phyloP scores from a whole-genome alignment of 805 yeast species.

The Starmerella riodocensis region DNA sequence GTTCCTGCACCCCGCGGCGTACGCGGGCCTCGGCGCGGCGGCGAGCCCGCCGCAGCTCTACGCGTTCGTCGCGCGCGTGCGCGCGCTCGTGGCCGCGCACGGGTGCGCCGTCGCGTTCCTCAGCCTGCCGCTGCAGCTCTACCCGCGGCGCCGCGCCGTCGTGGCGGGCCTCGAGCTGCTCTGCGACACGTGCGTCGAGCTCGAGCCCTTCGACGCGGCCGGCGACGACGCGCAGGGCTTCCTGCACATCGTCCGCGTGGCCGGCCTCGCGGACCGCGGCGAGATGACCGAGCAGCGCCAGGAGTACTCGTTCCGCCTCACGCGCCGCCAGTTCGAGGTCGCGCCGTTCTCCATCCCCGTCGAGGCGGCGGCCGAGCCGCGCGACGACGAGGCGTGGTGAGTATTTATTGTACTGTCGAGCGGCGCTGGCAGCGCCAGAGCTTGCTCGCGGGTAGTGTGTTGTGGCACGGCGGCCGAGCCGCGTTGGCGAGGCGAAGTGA shows the following conservation, averaged over 20 bases:
- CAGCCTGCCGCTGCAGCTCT: slow-evolving; percentile 53
- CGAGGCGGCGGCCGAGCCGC: slow-evolving; percentile 47
- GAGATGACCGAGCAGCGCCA: slow-evolving; percentile 59
- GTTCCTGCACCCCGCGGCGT: slow-evolving; percentile 66
- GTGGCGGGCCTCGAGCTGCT: slow-evolving; percentile 44
- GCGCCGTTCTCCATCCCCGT: slow-evolving; percentile 97
- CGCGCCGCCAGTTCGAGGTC: slow-evolving; percentile 69
- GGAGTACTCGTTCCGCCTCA: slow-evolving; percentile 78
- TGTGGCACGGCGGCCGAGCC: too few species aligned
- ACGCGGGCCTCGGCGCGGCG: slow-evolving; percentile 34
- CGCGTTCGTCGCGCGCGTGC: slow-evolving; percentile 49
- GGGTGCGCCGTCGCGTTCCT: slow-evolving; percentile 39
- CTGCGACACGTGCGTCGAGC: slow-evolving; percentile 54
- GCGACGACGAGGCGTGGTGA: neutral
- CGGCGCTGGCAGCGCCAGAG: too few species aligned
- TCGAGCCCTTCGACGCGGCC: slow-evolving; percentile 72
- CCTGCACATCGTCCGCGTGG: slow-evolving; percentile 60
- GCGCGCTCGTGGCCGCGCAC: slow-evolving; percentile 37
- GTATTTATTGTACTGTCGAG: too few species aligned
- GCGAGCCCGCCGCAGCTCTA: slow-evolving; percentile 38
- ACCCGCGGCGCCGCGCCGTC: slow-evolving; percentile 40
- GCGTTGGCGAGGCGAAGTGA: too few species aligned
- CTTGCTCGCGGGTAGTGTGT: too few species aligned
- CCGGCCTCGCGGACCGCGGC: slow-evolving; percentile 62
- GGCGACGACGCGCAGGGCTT: slow-evolving; percentile 40